Evolutionary conservation across 2,329 filamentous ascomycete species (phyloP).

Genomic region (Gnomoniopsis sp.): DNA sequence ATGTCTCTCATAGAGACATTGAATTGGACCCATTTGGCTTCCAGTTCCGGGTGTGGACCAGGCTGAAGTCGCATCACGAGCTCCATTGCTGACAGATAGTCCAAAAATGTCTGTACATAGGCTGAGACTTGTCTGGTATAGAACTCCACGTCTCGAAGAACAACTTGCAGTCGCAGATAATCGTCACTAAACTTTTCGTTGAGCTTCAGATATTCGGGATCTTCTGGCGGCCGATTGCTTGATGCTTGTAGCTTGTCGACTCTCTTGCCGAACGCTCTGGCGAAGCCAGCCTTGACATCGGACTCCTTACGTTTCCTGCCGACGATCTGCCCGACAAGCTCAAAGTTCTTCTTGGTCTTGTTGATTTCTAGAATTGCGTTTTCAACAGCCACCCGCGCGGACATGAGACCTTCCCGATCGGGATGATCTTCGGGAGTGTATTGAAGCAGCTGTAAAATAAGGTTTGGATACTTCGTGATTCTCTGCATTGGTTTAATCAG

Average conservation of each 20-base stretch:
- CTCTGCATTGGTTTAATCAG: conserved; percentile 96
- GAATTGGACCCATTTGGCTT: conserved; percentile 92
- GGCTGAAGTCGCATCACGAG: conserved; percentile 71
- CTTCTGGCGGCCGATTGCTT: conserved; percentile 62
- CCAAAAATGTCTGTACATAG: conserved; percentile 78
- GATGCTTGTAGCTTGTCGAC: conserved; percentile 78
- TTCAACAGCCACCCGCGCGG: conserved; percentile 52
- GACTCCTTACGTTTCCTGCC: conserved; percentile 83
- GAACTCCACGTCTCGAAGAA: conserved; percentile 88
- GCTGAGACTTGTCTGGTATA: conserved; percentile 79
- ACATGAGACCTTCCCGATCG: conserved; percentile 64
- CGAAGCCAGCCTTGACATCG: conserved; percentile 78
- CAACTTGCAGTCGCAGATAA: conserved; percentile 87
- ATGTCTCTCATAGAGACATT: conserved; percentile 85
- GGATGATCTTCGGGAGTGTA: conserved; percentile 80
- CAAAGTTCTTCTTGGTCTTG: conserved; percentile 90
- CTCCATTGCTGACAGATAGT: conserved; percentile 79
- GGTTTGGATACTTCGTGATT: conserved; percentile 86
- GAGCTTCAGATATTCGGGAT: conserved; percentile 74
- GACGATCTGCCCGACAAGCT: conserved; percentile 87
- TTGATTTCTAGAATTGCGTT: conserved; percentile 83
- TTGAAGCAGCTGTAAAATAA: conserved; percentile 76
- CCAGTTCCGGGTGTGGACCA: conserved; percentile 75
- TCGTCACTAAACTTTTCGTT: conserved; percentile 89
- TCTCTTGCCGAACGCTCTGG: conserved; percentile 85